These are phyloP conservation scores for Stenocarpella maydis DNA, from an alignment of 2,329 filamentous ascomycete genomes.

Conservation along the genomic window DNA sequence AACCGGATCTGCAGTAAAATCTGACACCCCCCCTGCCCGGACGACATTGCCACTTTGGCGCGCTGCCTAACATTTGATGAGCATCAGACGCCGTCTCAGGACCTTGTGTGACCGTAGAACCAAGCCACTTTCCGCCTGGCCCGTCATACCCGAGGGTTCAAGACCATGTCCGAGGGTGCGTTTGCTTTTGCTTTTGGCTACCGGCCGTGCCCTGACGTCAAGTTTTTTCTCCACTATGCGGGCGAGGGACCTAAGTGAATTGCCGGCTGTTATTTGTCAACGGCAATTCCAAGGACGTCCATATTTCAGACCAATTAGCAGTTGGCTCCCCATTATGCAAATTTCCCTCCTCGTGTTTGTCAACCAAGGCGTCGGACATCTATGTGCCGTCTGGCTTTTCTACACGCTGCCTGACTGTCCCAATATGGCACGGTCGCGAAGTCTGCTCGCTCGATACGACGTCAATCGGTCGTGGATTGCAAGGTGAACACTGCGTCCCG, in stretches of 20 bases:
- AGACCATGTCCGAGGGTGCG: conserved; percentile 7
- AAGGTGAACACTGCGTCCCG: neutral
- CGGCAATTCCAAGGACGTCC: neutral
- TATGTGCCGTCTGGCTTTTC: no score
- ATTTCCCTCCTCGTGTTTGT: neutral
- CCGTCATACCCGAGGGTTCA: conserved; percentile 1
- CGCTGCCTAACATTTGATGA: conserved; percentile 15
- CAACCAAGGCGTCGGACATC: neutral
- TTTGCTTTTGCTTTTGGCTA: conserved; percentile 19
- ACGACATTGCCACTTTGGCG: conserved; percentile 5
- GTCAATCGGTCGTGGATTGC: neutral
- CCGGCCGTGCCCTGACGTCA: conserved; percentile 19
- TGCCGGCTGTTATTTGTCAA: conserved; percentile 15
- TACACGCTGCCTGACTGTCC: neutral
- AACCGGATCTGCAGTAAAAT: conserved; percentile 3
- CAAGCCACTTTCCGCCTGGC: conserved; percentile 12
- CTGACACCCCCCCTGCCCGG: neutral
- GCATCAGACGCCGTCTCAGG: conserved; percentile 26
- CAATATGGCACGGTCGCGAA: neutral
- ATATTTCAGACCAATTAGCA: neutral
- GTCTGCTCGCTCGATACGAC: neutral
- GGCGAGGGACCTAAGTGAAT: neutral
- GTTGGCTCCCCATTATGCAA: neutral
- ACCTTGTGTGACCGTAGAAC: conserved; percentile 17
- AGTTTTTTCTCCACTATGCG: neutral